Base-by-base conservation (phyloP, 2,329 filamentous ascomycete species). In the Pseudogymnoascus sp. region DNA sequence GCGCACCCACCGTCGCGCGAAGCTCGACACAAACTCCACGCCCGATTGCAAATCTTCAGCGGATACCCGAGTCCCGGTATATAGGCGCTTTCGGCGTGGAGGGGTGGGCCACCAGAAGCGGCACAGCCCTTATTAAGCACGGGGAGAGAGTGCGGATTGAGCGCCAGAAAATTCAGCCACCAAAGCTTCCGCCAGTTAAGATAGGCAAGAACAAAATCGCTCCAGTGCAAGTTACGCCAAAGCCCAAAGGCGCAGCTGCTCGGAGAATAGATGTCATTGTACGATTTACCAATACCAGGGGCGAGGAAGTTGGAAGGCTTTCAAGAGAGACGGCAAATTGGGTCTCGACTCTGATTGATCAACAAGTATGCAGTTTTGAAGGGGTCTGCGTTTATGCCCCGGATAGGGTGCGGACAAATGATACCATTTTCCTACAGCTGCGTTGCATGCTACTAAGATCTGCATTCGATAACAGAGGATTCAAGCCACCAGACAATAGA, bases 361-460 rank as follows among this genome's bases (percentile, higher is more conserved):
- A 97, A 71, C 86, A 88, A 30, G 81, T 96, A 3, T 96, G 92
- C 76, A 82, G 76, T 19, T 95, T 99, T 63, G 89, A 95, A 65
- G 94, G 89, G 5, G 84, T 82, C 10, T 96, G 91, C 68, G 90
- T 99, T 1, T 97, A 89, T 71, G 89, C 89, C 0, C 92, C 92
- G 0, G 92, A 97, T 60, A 79, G 83, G 52, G 74, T 97, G 55
- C 81, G 89, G 57, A 94, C 92, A 7, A 96, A 95, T 68, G 94
- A 99, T 67, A 97, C 91, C 0, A 81, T 99, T n/a, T 95, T 92
- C 67, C 73, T 99, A 5, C 94, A 99, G 71, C 74, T 99, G 45
- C 81, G 82, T 59, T 94, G 88, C 69, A 95, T 81, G 60, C 72
- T 99, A 37, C 77, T 94, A 13, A 82, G 77, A 61, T 82, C 82